Evolutionary conservation across 129 eudicot species (phyloP).

Genomic region (Arctium minus): DNA sequence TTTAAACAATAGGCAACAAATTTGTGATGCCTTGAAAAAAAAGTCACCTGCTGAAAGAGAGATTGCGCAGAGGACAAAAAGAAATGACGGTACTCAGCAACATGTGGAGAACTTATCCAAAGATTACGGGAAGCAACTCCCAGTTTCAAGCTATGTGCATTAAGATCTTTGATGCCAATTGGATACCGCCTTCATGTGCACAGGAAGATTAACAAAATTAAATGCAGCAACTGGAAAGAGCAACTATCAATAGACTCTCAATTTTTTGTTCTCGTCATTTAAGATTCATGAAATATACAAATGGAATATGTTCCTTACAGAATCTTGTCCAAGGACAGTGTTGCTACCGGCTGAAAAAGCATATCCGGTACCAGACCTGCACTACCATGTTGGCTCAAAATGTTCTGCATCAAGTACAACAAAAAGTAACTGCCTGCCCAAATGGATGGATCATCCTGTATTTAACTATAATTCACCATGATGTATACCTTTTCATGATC

Average conservation of each 20-base stretch:
- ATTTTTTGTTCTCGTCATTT: background rate
- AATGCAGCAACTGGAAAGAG: background rate
- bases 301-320: slow-evolving; percentile 33
- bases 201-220: slow-evolving; percentile 7
- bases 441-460: background rate
- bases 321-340: slow-evolving; percentile 41
- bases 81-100: slow-evolving; percentile 31
- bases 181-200: slow-evolving; percentile 34
- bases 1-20: background rate
- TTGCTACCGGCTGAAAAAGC: slow-evolving; percentile 74
- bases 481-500: slow-evolving; percentile 43
- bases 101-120: slow-evolving; percentile 52
- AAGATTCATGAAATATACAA: background rate
- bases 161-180: slow-evolving; percentile 49
- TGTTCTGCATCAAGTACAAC: slow-evolving; percentile 33
- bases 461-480: slow-evolving; percentile 1
- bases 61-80: slow-evolving; percentile 51
- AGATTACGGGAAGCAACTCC: slow-evolving; percentile 64
- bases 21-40: background rate
- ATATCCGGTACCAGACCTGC: slow-evolving; percentile 47
- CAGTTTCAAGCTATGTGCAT: slow-evolving; percentile 58
- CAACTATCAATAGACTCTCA: background rate
- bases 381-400: slow-evolving; percentile 22
- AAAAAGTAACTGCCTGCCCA: background rate
- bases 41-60: slow-evolving; percentile 67